Evolutionary conservation across 345 rosid genomes (phyloP).

Genomic region (Firmiana major): DNA sequence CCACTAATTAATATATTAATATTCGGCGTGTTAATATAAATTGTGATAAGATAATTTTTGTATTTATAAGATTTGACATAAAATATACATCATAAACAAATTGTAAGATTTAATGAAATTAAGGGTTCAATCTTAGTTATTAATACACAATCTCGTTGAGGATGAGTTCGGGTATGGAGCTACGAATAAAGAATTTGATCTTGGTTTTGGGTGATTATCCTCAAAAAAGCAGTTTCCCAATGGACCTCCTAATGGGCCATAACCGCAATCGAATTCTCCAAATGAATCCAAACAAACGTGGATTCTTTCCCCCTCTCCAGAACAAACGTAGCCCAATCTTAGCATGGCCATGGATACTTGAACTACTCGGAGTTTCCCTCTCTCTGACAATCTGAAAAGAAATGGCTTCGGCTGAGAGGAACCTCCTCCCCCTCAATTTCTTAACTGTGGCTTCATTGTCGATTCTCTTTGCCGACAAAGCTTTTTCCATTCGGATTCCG

Average conservation of each 20-base stretch:
- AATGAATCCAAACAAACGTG: background rate
- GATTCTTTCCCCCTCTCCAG: background rate
- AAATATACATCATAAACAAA: too few relatives aligned
- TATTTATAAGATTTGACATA: too few relatives aligned
- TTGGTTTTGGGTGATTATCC: too few relatives aligned
- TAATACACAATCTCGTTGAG: too few relatives aligned
- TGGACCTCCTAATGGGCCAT: background rate
- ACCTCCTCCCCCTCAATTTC: background rate
- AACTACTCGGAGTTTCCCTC: conserved; percentile 2
- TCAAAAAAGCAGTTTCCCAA: background rate
- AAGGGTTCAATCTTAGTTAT: too few relatives aligned
- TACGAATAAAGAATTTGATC: too few relatives aligned
- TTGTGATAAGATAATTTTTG: too few relatives aligned
- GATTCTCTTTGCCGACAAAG: conserved; percentile 28
- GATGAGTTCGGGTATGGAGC: too few relatives aligned
- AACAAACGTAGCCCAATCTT: background rate
- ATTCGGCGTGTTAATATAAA: too few relatives aligned
- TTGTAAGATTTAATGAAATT: too few relatives aligned
- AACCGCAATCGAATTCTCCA: background rate
- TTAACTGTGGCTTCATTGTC: conserved; percentile 21
- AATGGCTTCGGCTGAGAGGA: conserved; percentile 35
- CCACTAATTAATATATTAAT: too few relatives aligned
- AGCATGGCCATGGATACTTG: background rate
- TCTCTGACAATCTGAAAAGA: background rate
- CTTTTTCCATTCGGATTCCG: conserved; percentile 52